Conservation (phyloP, 192 early-diverging fungal genomes). For the Backusella tuberculispora region DNA sequence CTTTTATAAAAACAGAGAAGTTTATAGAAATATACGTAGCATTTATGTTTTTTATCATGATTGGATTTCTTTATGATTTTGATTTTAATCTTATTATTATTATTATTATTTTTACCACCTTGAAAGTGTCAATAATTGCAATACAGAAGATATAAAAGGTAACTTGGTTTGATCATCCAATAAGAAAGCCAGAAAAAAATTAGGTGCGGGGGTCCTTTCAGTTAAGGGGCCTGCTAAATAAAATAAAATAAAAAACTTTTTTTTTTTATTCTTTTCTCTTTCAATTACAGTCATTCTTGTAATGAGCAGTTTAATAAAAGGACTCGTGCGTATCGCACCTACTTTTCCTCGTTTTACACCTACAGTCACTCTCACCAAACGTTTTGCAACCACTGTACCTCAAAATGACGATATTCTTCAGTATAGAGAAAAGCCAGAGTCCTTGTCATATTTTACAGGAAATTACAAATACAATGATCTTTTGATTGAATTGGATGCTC, state of each 20-base stretch:
- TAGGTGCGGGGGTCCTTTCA: constrained; percentile 3
- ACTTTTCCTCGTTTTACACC: neutral
- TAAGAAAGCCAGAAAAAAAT: neutral
- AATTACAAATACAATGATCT: constrained; percentile 79
- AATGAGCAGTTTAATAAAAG: constrained; percentile 10
- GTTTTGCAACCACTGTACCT: neutral
- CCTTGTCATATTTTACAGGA: constrained; percentile 88
- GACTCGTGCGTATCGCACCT: constrained; percentile 15
- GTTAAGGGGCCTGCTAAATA: constrained; percentile 18
- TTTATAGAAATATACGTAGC: too few species aligned
- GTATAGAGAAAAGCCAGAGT: constrained; percentile 57
- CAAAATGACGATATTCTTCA: constrained; percentile 40
- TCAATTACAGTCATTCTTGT: neutral
- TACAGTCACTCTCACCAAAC: constrained; percentile 7
- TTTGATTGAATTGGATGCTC: constrained; percentile 67
- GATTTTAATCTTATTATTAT: neutral
- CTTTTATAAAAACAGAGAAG: too few species aligned
- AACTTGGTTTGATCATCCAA: neutral
- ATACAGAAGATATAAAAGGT: too few species aligned
- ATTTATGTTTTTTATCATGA: too few species aligned
- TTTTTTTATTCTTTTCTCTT: neutral
- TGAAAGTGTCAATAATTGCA: neutral
- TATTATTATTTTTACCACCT: neutral
- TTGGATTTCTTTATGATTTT: too few species aligned
- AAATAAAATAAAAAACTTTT: neutral